Evolutionary conservation across 345 rosid species (phyloP).

Genomic region (Fremontodendron californicum): DNA sequence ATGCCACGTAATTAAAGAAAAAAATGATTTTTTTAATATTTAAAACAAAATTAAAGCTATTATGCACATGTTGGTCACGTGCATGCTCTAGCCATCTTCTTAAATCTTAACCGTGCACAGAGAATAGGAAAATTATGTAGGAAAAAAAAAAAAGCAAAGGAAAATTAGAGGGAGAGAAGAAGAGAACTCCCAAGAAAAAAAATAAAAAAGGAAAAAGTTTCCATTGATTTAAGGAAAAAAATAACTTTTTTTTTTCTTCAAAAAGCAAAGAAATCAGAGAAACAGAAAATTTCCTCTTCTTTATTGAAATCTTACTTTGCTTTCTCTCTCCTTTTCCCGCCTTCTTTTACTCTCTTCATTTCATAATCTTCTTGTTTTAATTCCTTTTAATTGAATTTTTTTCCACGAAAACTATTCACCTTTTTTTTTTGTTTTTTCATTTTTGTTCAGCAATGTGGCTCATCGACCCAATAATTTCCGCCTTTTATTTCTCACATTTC

Average conservation of each 20-base stretch:
- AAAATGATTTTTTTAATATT: neutral
- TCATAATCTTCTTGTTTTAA: neutral
- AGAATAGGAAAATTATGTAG: neutral
- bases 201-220: neutral
- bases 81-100: slow-evolving; percentile 6
- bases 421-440: neutral
- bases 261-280: neutral
- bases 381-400: neutral
- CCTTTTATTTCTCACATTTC: neutral
- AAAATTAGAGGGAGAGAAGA: neutral
- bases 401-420: neutral
- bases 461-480: slow-evolving; percentile 3
- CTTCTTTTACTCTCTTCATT: neutral
- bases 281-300: neutral
- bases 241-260: neutral
- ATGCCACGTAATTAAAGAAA: neutral
- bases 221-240: no score
- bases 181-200: neutral
- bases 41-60: neutral
- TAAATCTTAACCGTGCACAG: neutral
- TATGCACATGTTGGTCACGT: slow-evolving; percentile 6
- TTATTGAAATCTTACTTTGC: neutral
- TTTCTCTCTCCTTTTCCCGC: slow-evolving; percentile 2
- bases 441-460: slow-evolving; percentile 2
- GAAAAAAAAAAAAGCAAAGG: neutral